Percentiles rank a stretch among this genome's conserved stretches.
These are phyloP conservation scores for Fusarium decemcellulare DNA, from an alignment of 2,329 filamentous ascomycete genomes.

Conservation along the genomic window DNA sequence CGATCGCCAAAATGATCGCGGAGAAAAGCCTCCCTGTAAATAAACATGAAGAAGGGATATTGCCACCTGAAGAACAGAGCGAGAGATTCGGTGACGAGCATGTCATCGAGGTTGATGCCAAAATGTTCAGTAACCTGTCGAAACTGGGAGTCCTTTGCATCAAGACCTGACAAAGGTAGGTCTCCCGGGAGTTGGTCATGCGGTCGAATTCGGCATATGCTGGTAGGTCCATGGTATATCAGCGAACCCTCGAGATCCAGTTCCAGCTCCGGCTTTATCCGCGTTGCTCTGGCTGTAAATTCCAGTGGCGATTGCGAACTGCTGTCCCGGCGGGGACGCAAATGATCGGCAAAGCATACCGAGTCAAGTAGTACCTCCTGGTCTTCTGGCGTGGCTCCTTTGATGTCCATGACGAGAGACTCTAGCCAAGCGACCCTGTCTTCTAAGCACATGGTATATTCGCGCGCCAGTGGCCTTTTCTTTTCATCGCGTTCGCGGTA, in stretches of 20 bases:
- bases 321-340: too few species aligned
- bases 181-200: not conserved
- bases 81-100: not conserved
- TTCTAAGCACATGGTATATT: too few species aligned
- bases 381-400: too few species aligned
- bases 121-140: not conserved
- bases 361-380: too few species aligned
- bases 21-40: not conserved
- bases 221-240: not conserved
- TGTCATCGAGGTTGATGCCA: not conserved
- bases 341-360: too few species aligned
- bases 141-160: not conserved
- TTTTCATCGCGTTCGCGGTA: too few species aligned
- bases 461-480: too few species aligned
- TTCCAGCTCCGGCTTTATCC: too few species aligned
- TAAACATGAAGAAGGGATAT: conserved; percentile 6
- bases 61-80: not conserved
- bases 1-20: not conserved
- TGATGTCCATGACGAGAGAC: too few species aligned
- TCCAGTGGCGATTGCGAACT: too few species aligned
- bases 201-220: not conserved
- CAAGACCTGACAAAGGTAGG: not conserved
- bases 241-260: not conserved
- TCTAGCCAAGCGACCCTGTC: too few species aligned
- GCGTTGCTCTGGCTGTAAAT: too few species aligned